phyloP scores from a whole-genome alignment of 176 grass and related monocot genomes.

The Lolium rigidum region DNA sequence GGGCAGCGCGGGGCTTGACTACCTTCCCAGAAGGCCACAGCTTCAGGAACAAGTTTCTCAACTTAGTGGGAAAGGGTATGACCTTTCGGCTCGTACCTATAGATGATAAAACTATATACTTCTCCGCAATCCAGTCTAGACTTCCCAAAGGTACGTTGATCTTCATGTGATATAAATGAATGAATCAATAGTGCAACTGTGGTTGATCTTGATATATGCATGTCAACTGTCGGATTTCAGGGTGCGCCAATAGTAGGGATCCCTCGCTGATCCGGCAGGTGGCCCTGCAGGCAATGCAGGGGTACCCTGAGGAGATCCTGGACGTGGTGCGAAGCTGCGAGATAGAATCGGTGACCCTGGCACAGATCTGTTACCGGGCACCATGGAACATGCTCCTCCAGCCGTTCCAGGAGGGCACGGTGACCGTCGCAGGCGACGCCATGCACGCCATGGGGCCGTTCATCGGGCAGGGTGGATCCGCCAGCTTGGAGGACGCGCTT shows the following conservation, averaged over 20 bases:
- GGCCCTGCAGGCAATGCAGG: conserved; percentile 15
- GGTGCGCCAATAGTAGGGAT: background rate
- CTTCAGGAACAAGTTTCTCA: background rate
- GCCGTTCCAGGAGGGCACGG: conserved; percentile 42
- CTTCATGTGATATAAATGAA: too few relatives aligned
- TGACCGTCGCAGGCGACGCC: conserved; percentile 60
- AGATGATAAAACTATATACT: background rate
- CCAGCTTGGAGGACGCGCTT: conserved; percentile 45
- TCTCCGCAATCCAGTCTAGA: background rate
- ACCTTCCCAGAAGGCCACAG: background rate
- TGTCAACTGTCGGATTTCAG: background rate
- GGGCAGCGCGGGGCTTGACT: background rate
- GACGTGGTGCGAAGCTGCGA: conserved; percentile 47
- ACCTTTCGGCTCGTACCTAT: background rate
- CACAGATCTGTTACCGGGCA: conserved; percentile 34
- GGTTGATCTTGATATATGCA: too few relatives aligned
- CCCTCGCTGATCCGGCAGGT: background rate
- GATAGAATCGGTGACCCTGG: conserved; percentile 18
- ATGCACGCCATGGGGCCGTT: conserved; percentile 67
- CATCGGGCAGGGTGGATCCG: conserved; percentile 60
- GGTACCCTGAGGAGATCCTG: conserved; percentile 25
- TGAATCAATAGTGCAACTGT: too few relatives aligned
- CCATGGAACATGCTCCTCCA: conserved; percentile 41
- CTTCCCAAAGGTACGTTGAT: background rate
- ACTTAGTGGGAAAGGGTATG: background rate